phyloP scores from a whole-genome alignment of 1,284 basidiomycete species.

The Ceratobasidium sp. region DNA sequence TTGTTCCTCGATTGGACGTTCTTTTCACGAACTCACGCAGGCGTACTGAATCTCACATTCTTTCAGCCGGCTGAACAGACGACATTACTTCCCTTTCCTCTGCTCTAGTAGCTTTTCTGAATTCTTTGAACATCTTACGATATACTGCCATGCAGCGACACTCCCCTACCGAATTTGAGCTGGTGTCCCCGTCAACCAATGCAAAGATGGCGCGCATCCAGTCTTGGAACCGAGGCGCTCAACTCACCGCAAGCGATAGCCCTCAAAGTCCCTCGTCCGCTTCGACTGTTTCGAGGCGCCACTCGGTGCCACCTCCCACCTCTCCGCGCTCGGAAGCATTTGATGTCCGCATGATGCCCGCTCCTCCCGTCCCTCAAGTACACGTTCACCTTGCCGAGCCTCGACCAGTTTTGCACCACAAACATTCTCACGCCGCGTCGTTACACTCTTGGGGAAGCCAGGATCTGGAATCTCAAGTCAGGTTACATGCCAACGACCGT shows the following conservation, averaged over 20 bases:
- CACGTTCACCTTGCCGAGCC: conserved; percentile 33
- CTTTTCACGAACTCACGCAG: conserved; percentile 38
- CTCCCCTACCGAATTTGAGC: not conserved
- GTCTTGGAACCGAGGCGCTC: conserved; percentile 30
- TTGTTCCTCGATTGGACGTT: not conserved
- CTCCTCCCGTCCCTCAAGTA: conserved; percentile 33
- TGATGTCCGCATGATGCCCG: conserved; percentile 35
- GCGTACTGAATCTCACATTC: conserved; percentile 14
- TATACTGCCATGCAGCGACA: conserved; percentile 1
- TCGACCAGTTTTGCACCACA: conserved; percentile 24
- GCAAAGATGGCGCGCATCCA: conserved; percentile 20
- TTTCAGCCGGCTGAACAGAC: conserved; percentile 39
- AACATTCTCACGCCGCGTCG: conserved; percentile 24
- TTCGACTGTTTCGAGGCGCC: conserved; percentile 8
- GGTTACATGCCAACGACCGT: conserved; percentile 8
- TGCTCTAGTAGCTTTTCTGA: not conserved
- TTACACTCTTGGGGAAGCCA: conserved; percentile 32
- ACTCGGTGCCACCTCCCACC: not conserved
- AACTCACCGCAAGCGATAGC: conserved; percentile 14
- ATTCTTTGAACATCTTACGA: not conserved
- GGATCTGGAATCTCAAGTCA: conserved; percentile 30
- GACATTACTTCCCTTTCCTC: not conserved
- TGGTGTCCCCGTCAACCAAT: conserved; percentile 16
- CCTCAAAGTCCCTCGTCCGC: not conserved
- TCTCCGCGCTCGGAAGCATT: conserved; percentile 11